Percentiles rank a stretch among this genome's conserved stretches.
These are phyloP conservation scores for Osmanthus fragrans DNA, from an alignment of 257 asterid genomes.

Conservation along the genomic window DNA sequence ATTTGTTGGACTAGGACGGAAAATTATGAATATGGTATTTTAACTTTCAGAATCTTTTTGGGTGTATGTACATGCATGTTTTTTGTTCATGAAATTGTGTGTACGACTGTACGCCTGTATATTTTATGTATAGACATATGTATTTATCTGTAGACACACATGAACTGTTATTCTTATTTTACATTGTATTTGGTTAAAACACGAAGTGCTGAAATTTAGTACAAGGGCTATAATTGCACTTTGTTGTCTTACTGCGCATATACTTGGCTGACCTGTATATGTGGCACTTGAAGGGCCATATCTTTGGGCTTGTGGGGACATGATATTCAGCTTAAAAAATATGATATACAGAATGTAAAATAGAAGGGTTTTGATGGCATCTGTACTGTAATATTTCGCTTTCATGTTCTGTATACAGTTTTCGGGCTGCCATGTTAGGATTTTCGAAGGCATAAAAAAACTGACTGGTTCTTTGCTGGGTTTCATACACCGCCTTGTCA, in stretches of 20 bases:
- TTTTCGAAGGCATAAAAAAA: conserved; percentile 16
- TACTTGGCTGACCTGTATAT: neutral
- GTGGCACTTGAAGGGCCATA: neutral
- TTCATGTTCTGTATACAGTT: neutral
- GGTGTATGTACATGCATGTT: neutral
- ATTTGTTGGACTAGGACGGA: conserved; percentile 9
- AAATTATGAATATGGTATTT: neutral
- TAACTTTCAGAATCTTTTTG: neutral
- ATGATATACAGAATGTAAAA: neutral
- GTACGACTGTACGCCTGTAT: neutral
- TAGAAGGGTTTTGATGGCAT: neutral
- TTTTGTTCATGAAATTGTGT: neutral
- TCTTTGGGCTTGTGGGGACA: neutral
- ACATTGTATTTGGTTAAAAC: neutral
- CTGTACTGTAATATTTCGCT: neutral
- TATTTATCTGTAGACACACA: neutral
- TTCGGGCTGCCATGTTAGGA: conserved; percentile 12
- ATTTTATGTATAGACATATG: neutral
- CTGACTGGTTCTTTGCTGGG: neutral
- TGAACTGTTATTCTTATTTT: neutral
- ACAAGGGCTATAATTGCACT: neutral
- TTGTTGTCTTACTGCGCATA: neutral
- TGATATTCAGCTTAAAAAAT: neutral
- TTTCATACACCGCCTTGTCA: conserved; percentile 4
- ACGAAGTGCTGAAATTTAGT: neutral